Conservation (phyloP, 2,329 filamentous ascomycete species). For the Truncatella angustata region DNA sequence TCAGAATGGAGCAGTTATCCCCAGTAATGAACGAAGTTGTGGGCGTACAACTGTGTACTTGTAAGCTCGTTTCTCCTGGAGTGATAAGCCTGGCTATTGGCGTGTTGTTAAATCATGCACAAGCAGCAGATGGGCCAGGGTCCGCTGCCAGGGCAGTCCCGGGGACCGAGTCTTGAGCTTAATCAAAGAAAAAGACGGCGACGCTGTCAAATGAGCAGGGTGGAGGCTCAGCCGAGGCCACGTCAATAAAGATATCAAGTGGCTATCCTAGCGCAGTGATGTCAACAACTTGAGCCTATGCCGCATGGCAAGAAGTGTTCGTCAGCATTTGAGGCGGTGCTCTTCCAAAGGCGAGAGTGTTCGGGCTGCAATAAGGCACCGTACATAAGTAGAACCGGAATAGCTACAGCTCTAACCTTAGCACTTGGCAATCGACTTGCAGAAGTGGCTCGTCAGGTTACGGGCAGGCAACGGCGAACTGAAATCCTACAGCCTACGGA, state of each 20-base stretch:
- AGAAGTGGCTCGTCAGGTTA: not conserved
- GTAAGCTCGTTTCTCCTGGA: too few relatives aligned
- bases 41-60: too few relatives aligned
- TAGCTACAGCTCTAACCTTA: not conserved
- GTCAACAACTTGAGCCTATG: not conserved
- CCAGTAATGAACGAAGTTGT: too few relatives aligned
- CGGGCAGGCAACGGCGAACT: not conserved
- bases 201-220: not conserved
- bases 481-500: too few relatives aligned
- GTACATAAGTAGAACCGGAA: not conserved
- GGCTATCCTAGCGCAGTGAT: not conserved
- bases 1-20: too few relatives aligned
- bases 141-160: conserved; percentile 2
- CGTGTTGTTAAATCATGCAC: not conserved
- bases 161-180: not conserved
- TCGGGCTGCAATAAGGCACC: not conserved
- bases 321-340: conserved; percentile 3
- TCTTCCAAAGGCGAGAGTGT: not conserved
- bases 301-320: not conserved
- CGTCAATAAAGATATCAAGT: not conserved
- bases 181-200: conserved; percentile 5
- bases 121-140: conserved; percentile 3
- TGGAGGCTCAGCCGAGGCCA: conserved; percentile 8
- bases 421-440: not conserved
- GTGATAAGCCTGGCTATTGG: too few relatives aligned